These are phyloP conservation scores for Nannizzia gypsea DNA, from an alignment of 2,329 filamentous ascomycete genomes.

Conservation along the genomic window DNA sequence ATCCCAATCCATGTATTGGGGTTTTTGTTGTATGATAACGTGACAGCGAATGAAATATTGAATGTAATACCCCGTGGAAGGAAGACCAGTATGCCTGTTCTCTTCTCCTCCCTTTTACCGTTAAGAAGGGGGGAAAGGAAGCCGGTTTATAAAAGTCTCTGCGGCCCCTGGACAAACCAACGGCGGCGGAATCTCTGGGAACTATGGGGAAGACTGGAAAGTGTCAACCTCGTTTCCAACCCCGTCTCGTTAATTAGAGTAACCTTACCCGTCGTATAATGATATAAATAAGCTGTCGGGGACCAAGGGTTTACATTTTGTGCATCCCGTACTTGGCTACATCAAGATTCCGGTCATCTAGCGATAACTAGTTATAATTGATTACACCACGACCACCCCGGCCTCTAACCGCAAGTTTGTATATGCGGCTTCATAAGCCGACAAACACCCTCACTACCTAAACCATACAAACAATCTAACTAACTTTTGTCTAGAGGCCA, in stretches of 20 bases:
- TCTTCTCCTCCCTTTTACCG: too few species aligned
- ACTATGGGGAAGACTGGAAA: neutral
- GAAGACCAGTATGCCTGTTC: neutral
- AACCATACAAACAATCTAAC: neutral
- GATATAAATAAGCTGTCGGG: neutral
- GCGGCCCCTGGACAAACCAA: neutral
- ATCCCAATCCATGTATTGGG: neutral
- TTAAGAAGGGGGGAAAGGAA: too few species aligned
- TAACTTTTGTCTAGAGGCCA: neutral
- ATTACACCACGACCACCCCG: neutral
- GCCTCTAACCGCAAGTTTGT: neutral
- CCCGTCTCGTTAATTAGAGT: neutral
- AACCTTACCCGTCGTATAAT: neutral
- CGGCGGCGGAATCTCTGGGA: neutral
- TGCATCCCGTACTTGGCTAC: neutral
- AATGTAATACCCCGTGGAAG: neutral
- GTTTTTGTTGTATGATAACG: neutral
- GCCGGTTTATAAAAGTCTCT: neutral
- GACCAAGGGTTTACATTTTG: neutral
- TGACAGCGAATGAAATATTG: neutral
- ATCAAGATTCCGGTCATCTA: neutral
- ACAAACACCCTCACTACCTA: neutral
- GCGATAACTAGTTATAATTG: neutral
- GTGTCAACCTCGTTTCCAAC: conserved; percentile 3
- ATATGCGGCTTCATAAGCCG: neutral